Evolutionary conservation across 2,329 filamentous ascomycete species (phyloP).

Genomic region (Trichothecium roseum): DNA sequence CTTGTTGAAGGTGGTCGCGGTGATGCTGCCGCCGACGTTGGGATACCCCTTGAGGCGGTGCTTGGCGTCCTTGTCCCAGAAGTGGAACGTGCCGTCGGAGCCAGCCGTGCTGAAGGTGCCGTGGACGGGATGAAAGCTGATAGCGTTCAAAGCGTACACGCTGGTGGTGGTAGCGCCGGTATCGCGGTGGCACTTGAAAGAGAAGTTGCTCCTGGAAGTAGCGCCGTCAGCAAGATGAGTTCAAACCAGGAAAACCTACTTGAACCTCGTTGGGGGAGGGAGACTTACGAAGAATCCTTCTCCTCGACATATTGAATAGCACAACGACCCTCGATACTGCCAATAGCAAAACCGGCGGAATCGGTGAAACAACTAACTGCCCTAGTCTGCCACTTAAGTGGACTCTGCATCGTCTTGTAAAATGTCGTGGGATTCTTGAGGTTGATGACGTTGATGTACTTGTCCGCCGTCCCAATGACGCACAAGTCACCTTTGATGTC

Average conservation of each 20-base stretch:
- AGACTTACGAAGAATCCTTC: constrained; percentile 63
- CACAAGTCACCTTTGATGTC: constrained; percentile 82
- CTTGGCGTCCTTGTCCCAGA: constrained; percentile 91
- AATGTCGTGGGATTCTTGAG: constrained; percentile 79
- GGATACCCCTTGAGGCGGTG: constrained; percentile 85
- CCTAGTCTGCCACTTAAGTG: constrained; percentile 95
- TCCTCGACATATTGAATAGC: constrained; percentile 98
- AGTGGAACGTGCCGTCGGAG: constrained; percentile 91
- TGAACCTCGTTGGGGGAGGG: background rate
- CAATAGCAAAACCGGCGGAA: constrained; percentile 83
- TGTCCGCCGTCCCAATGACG: constrained; percentile 85
- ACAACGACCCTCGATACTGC: constrained; percentile 92
- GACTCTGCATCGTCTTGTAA: constrained; percentile 94
- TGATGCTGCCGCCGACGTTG: constrained; percentile 75
- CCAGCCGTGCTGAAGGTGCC: constrained; percentile 98
- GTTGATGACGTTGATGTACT: constrained; percentile 93
- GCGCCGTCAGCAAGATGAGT: constrained; percentile 3
- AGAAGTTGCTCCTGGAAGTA: constrained; percentile 70
- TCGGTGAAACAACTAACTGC: constrained; percentile 93
- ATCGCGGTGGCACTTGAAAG: constrained; percentile 97
- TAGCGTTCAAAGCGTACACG: constrained; percentile 92
- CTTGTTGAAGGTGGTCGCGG: constrained; percentile 82
- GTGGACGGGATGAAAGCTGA: constrained; percentile 92
- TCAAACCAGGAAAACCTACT: background rate
- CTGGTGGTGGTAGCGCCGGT: constrained; percentile 68